phyloP scores from a whole-genome alignment of 768 basidiomycete species.

The Leccinum longicurvipes region DNA sequence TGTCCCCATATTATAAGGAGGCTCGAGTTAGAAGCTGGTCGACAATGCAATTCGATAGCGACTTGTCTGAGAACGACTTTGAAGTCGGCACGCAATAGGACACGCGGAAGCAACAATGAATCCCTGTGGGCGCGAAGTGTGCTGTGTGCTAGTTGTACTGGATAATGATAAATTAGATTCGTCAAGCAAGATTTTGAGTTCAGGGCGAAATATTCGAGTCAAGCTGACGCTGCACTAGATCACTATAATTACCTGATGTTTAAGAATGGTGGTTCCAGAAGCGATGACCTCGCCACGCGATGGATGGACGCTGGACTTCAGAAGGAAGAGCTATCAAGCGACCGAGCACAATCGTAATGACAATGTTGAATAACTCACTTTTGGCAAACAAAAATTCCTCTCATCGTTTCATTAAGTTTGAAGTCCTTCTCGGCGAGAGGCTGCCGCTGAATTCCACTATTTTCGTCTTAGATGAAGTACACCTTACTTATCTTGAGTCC shows the following conservation, averaged over 20 bases:
- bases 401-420: no score
- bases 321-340: background rate
- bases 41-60: background rate
- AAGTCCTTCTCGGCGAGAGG: no score
- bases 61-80: background rate
- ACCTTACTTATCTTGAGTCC: conserved; percentile 16
- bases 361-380: no score
- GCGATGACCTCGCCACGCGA: background rate
- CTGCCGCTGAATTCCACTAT: background rate
- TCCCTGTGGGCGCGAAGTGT: background rate
- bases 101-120: no score
- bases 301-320: background rate
- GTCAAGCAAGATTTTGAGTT: background rate
- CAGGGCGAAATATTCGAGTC: background rate
- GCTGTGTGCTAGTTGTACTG: background rate
- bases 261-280: background rate
- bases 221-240: background rate
- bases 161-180: background rate
- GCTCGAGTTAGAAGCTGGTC: background rate
- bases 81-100: background rate
- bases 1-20: background rate
- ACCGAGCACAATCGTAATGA: no score
- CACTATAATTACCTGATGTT: no score
- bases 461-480: conserved; percentile 19
- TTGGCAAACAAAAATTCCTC: no score